Evolutionary conservation across 2,329 filamentous ascomycete species (phyloP).

Genomic region (Sordariomycetes sp.): DNA sequence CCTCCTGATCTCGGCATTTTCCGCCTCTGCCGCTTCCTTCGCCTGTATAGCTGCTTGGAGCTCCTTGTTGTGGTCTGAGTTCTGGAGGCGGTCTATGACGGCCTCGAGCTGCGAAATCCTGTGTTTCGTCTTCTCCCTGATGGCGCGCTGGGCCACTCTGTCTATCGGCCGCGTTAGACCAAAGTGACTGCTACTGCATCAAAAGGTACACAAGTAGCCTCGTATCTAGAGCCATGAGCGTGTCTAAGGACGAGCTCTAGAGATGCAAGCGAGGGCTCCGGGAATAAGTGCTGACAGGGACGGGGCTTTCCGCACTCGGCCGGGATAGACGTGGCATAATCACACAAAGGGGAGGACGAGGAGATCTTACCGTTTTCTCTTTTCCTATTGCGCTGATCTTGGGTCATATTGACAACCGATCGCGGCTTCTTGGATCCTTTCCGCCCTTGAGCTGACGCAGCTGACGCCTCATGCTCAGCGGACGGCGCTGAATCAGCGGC

Average conservation of each 20-base stretch:
- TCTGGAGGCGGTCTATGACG: slow-evolving; percentile 64
- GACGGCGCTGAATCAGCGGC: not conserved
- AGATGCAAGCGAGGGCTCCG: not conserved
- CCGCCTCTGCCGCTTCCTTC: slow-evolving; percentile 66
- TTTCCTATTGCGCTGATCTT: slow-evolving; percentile 64
- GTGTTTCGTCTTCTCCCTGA: slow-evolving; percentile 55
- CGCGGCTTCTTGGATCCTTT: slow-evolving; percentile 1
- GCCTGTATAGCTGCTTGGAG: slow-evolving; percentile 64
- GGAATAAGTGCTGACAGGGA: not conserved
- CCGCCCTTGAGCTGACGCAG: not conserved
- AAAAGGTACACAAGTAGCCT: no score
- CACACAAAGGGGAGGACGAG: not conserved
- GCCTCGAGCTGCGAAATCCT: slow-evolving; percentile 31
- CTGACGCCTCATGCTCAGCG: not conserved
- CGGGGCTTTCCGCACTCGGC: not conserved
- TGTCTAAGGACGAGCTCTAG: not conserved
- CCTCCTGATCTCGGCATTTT: slow-evolving; percentile 65
- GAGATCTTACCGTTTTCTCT: slow-evolving; percentile 39
- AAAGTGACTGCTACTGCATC: not conserved
- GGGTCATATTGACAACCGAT: slow-evolving; percentile 51
- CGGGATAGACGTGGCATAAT: not conserved
- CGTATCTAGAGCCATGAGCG: not conserved
- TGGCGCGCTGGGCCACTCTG: slow-evolving; percentile 77
- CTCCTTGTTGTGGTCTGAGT: slow-evolving; percentile 57
- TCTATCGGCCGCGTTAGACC: not conserved